phyloP scores from a whole-genome alignment of 139 green algal genomes.

The Zygnema circumcarinatum region DNA sequence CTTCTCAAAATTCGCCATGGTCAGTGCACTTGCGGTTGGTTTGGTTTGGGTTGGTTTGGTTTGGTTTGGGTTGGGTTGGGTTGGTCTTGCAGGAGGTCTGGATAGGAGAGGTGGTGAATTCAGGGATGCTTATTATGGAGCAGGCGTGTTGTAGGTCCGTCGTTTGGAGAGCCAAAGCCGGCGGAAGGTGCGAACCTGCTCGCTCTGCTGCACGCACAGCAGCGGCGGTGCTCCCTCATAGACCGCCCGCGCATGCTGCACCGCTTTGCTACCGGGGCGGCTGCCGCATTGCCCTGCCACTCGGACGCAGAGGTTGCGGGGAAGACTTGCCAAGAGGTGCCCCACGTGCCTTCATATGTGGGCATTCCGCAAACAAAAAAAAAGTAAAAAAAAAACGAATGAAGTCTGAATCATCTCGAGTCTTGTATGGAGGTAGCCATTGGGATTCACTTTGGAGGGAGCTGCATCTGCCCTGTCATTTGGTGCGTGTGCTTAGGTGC shows the following conservation, averaged over 20 bases:
- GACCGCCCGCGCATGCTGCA: constrained; percentile 48
- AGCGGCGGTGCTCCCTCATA: constrained; percentile 47
- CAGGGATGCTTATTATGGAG: too few relatives aligned
- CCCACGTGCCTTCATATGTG: too few relatives aligned
- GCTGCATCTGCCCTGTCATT: too few relatives aligned
- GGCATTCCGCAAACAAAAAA: neutral
- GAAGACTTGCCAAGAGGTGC: constrained; percentile 48
- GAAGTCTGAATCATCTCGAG: neutral
- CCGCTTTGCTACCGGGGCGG: constrained; percentile 43
- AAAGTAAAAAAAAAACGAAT: neutral
- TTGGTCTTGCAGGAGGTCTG: too few relatives aligned
- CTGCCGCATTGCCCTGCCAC: constrained; percentile 22
- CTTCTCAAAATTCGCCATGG: constrained; percentile 80
- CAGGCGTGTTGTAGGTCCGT: constrained; percentile 29
- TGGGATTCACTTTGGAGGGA: neutral
- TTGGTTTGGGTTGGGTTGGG: too few relatives aligned
- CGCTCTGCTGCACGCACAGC: constrained; percentile 1
- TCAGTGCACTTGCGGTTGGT: too few relatives aligned
- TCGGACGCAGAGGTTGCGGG: constrained; percentile 20
- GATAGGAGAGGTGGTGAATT: neutral
- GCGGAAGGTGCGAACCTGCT: constrained; percentile 28
- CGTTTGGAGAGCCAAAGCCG: constrained; percentile 46
- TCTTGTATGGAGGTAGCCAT: constrained; percentile 1
- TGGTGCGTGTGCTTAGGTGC: neutral
- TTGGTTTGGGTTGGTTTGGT: too few relatives aligned